Evolutionary conservation across 2,329 filamentous ascomycete species (phyloP), one percentile per base, ranked within the genome.

Genomic region (Scytalidium lignicola): DNA sequence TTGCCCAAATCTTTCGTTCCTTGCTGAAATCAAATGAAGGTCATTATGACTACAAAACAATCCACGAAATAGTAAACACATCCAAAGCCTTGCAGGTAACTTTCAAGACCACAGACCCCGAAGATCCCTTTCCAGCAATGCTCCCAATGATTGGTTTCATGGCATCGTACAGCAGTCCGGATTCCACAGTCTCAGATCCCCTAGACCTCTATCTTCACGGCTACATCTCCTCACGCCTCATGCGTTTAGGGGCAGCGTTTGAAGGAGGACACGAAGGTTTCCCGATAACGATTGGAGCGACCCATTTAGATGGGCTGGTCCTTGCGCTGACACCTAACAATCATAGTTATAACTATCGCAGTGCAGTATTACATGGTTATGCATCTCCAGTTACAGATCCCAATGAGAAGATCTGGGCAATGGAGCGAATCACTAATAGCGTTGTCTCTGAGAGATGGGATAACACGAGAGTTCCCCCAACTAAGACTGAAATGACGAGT

Each of bases 111-210:
- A 72, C 73, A 3, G 69, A 75, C 3, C 71, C 76, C 0, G 69
- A 74, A 41, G 79, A 82, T 47, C 58, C 55, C 5, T 61, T 61
- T 26, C 57, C 58, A 37, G 58, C 55, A 9, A 83, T 85, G 47
- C 75, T 95, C 2, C 90, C 90, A 53, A 92, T 95, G 88, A 88
- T 95, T 59, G 88, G 88, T 46, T 83, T 88, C 59, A 86, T 93
- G 76, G 87, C 82, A 12, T 87, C 83, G 20, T 93, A 85, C 63
- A 70, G 72, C 51, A 70, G 72, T 0, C 84, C 84, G 4, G 83
- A 78, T 47, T 74, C 80, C 15, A 73, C 75, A 46, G 66, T 78
- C 17, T 74, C 78, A 45, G 83, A 90, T 55, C 81, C 84, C 0
- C 73, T 90, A 4, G 84, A 90, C 50, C 76, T 86, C 53, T 95